phyloP scores from a whole-genome alignment of 2,329 filamentous ascomycete species.

The Cadophora luteo-olivacea region DNA sequence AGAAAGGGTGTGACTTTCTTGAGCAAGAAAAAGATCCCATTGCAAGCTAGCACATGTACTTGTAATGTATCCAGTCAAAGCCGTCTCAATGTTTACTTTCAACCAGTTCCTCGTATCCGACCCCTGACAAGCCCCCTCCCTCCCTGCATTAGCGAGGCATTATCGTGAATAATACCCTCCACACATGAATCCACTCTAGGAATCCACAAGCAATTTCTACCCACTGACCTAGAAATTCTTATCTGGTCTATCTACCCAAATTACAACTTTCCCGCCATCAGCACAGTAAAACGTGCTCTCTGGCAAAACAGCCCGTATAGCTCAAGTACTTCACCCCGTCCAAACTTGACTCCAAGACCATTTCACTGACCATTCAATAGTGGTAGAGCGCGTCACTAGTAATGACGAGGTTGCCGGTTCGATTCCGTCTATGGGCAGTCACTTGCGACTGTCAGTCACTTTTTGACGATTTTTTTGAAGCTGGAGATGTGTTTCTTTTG shows the following conservation, averaged over 20 bases:
- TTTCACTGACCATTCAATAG: neutral
- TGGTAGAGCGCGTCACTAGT: conserved; percentile 25
- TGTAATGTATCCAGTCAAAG: too few relatives aligned
- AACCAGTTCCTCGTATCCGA: neutral
- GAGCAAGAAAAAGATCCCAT: too few relatives aligned
- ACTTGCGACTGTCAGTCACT: neutral
- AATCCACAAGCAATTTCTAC: neutral
- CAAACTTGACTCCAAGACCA: neutral
- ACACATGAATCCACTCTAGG: neutral
- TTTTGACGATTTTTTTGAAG: conserved; percentile 2
- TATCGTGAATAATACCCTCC: neutral
- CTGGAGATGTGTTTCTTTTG: neutral
- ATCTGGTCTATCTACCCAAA: neutral
- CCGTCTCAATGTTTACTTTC: neutral
- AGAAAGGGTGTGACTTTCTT: too few relatives aligned
- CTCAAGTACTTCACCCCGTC: neutral
- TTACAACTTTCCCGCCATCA: neutral
- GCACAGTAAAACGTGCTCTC: neutral
- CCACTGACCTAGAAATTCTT: neutral
- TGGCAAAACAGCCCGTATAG: neutral
- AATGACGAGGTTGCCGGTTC: conserved; percentile 23
- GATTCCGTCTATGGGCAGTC: conserved; percentile 16
- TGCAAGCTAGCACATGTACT: too few relatives aligned
- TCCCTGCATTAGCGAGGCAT: conserved; percentile 4
- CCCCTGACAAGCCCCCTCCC: conserved; percentile 8